Evolutionary conservation across 2,329 filamentous ascomycete genomes (phyloP).

Genomic region (Colletotrichum salicis): DNA sequence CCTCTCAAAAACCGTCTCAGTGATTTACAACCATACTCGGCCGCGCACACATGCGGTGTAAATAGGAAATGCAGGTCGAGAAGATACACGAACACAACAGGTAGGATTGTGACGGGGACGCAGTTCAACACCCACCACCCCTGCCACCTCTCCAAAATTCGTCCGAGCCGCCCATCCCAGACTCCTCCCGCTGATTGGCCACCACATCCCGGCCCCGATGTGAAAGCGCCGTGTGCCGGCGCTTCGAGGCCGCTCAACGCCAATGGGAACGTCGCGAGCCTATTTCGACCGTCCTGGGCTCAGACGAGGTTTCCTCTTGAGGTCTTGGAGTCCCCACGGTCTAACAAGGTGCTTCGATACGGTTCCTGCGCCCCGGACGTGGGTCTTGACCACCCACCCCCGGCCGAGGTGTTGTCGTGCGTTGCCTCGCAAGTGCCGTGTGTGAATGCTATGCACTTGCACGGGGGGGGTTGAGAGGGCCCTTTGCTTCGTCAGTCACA

Average conservation of each 20-base stretch:
- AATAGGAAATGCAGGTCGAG: slow-evolving; percentile 1
- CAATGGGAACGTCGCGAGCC: slow-evolving; percentile 33
- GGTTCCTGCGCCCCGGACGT: slow-evolving; percentile 20
- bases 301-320: background rate
- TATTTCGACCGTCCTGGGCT: slow-evolving; percentile 24
- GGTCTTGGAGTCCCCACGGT: background rate
- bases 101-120: slow-evolving; percentile 1
- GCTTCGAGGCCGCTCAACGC: slow-evolving; percentile 35
- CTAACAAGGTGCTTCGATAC: slow-evolving; percentile 8
- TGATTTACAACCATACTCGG: background rate
- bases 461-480: background rate
- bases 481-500: background rate
- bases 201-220: slow-evolving; percentile 24
- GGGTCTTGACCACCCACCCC: background rate
- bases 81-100: background rate
- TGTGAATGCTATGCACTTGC: slow-evolving; percentile 11
- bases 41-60: slow-evolving; percentile 1
- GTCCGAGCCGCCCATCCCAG: slow-evolving; percentile 30
- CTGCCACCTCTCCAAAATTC: slow-evolving; percentile 4
- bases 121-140: background rate
- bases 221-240: slow-evolving; percentile 36
- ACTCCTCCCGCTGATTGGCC: slow-evolving; percentile 29
- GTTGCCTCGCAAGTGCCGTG: slow-evolving; percentile 19
- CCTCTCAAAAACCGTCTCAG: background rate
- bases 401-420: background rate